phyloP scores from a whole-genome alignment of 257 asterid species.

The Solanum paucissectum region DNA sequence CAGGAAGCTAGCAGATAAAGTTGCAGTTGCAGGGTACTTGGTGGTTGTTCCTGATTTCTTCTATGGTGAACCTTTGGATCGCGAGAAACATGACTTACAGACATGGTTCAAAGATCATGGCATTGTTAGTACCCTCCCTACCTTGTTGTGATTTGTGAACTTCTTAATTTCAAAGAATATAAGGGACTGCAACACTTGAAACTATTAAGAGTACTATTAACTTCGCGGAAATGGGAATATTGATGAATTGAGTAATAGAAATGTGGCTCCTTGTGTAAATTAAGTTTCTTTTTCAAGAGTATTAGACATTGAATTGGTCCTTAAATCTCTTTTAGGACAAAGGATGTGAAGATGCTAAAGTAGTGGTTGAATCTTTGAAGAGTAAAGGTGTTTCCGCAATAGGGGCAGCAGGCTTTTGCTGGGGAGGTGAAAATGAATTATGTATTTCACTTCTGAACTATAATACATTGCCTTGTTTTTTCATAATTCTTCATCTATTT shows the following conservation, averaged over 20 bases:
- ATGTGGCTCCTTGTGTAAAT: not conserved
- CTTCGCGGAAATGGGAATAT: not conserved
- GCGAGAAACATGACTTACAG: constrained; percentile 7
- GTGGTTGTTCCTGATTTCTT: constrained; percentile 72
- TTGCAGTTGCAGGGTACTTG: constrained; percentile 46
- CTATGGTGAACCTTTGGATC: constrained; percentile 46
- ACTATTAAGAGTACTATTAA: not conserved
- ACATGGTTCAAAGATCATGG: constrained; percentile 32
- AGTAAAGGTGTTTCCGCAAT: constrained; percentile 42
- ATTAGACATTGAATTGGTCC: not conserved
- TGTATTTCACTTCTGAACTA: not conserved
- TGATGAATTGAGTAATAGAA: not conserved
- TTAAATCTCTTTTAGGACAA: constrained; percentile 21
- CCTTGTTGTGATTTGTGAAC: not conserved
- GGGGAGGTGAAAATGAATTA: constrained; percentile 48
- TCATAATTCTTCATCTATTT: not conserved
- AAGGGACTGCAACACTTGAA: not conserved
- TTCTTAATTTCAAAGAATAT: not conserved
- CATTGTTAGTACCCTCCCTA: constrained; percentile 23
- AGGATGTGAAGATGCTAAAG: constrained; percentile 64
- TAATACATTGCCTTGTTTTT: not conserved
- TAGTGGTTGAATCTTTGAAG: constrained; percentile 33
- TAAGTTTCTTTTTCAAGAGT: not conserved
- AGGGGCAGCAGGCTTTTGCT: constrained; percentile 74
- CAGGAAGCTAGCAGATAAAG: constrained; percentile 63